Base-by-base conservation (phyloP, 2,329 filamentous ascomycete species). In the Didymella sp. region DNA sequence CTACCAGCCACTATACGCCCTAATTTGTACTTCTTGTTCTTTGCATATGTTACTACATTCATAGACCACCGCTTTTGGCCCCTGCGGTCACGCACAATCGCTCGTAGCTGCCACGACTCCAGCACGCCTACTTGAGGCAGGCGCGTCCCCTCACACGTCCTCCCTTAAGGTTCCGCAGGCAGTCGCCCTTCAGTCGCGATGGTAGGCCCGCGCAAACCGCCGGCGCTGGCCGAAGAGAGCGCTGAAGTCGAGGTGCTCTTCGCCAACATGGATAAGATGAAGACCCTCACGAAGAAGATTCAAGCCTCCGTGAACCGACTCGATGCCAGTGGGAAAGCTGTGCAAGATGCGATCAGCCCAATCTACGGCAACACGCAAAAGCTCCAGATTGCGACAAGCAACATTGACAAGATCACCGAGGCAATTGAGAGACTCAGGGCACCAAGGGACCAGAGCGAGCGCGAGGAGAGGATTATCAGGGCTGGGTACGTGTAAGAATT, bases 221-320 rank as follows among this genome's bases (percentile, higher is more conserved):
- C 63, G 12, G 83, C 83, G 33, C 84, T 84, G 73, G 85, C 85
- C 31, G 86, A 89, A 77, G 86, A 89, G 78, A 85, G 84, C 72
- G 86, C 86, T 6, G 86, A 89, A 75, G 86, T 88, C 38, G 86
- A 88, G 74, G 86, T 88, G 51, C 76, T 89, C 22, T 85, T 84
- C 63, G 85, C 86, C 53, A 87, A 87, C 64, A 86, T 98, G 60
- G 92, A 96, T 68, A 98, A 96, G 84, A 96, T 96, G 67, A 89
- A 92, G 58, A 87, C 92, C 72, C 84, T 98, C 74, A 96, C 92
- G 28, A 96, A 95, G 81, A 96, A 96, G 81, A 97, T 99, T 53
- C 90, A 96, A 77, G 89, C 90, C 25, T 96, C 91, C 48, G 84
- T 97, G 65, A 85, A 87, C 33, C 86, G 93, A 53, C 82, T 99